These are phyloP conservation scores for Pelargonium cotyledonis DNA, from an alignment of 441 rosid species.

Conservation along the genomic window DNA sequence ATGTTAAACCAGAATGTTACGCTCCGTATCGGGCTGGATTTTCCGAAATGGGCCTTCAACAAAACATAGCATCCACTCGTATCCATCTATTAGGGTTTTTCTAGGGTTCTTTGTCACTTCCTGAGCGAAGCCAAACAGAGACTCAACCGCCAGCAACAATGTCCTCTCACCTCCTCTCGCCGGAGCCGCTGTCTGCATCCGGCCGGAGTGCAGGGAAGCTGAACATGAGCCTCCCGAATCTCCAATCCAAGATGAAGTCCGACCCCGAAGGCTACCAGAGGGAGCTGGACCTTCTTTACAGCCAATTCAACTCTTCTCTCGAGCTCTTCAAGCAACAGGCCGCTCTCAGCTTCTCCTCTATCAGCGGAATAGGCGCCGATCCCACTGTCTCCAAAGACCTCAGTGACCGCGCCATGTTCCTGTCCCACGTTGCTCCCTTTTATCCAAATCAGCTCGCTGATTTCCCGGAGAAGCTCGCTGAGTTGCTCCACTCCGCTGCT, in stretches of 20 bases:
- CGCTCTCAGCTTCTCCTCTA: conserved; percentile 60
- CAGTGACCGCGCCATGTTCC: conserved; percentile 61
- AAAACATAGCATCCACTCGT: no score
- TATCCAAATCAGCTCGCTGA: conserved; percentile 52
- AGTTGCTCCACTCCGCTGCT: conserved; percentile 55
- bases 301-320: conserved; percentile 70
- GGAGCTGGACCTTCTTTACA: conserved; percentile 58
- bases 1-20: no score
- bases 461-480: conserved; percentile 62
- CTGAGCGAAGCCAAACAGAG: neutral
- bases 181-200: conserved; percentile 61
- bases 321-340: conserved; percentile 79
- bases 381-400: conserved; percentile 66
- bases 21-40: no score
- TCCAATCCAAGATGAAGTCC: conserved; percentile 75
- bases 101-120: neutral
- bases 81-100: conserved; percentile 8
- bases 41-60: no score
- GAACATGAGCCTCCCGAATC: conserved; percentile 40
- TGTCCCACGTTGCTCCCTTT: conserved; percentile 74
- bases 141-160: conserved; percentile 17
- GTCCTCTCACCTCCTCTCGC: conserved; percentile 27
- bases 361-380: conserved; percentile 55
- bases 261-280: conserved; percentile 81
- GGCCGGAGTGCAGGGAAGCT: conserved; percentile 73